phyloP scores from a whole-genome alignment of 129 eudicot genomes.

The Kitagawia praeruptora region DNA sequence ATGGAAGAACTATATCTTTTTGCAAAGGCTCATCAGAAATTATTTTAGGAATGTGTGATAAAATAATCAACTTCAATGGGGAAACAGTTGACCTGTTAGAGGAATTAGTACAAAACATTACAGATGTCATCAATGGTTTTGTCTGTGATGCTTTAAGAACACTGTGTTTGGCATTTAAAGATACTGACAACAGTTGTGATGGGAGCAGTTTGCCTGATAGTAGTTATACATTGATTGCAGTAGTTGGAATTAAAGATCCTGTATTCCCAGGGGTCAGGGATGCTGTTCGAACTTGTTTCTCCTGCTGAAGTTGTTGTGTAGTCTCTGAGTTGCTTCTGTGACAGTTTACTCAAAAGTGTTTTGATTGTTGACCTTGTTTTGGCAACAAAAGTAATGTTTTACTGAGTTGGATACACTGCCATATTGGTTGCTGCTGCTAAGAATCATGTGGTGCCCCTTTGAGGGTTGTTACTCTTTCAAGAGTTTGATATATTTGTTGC shows the following conservation, averaged over 20 bases:
- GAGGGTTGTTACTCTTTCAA: no score
- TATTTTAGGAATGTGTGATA: slow-evolving; percentile 53
- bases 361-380: no score
- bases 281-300: slow-evolving; percentile 48
- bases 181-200: slow-evolving; percentile 22
- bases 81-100: slow-evolving; percentile 33
- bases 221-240: slow-evolving; percentile 45
- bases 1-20: slow-evolving; percentile 48
- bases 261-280: slow-evolving; percentile 60
- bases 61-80: slow-evolving; percentile 37
- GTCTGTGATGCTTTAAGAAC: slow-evolving; percentile 59
- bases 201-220: slow-evolving; percentile 27
- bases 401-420: no score
- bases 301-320: no score
- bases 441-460: no score
- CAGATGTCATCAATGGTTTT: slow-evolving; percentile 39
- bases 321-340: no score
- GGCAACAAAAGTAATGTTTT: no score
- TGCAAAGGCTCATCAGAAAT: slow-evolving; percentile 95
- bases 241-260: slow-evolving; percentile 59
- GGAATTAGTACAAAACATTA: slow-evolving; percentile 32
- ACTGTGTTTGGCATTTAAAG: slow-evolving; percentile 50
- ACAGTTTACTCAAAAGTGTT: no score
- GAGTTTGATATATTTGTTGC: no score
- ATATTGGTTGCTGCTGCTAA: no score